Conservation (phyloP, 2,329 filamentous ascomycete species). For the Curvularia hawaiiensis region DNA sequence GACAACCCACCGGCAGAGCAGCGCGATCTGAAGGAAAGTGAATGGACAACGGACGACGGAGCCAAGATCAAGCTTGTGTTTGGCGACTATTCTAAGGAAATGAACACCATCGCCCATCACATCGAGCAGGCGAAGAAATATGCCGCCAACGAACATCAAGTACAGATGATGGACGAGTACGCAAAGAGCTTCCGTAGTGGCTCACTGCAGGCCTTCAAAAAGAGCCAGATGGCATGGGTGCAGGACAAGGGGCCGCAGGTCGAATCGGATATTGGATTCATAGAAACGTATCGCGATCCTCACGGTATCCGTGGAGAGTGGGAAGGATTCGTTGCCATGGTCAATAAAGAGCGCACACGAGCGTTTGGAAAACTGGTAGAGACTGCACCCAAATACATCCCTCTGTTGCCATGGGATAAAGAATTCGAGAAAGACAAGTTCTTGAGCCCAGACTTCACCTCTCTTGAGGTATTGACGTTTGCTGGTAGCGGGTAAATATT, state of each 20-base stretch:
- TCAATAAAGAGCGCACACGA: conserved; percentile 88
- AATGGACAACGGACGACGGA: conserved; percentile 54
- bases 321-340: conserved; percentile 62
- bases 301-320: conserved; percentile 60
- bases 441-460: conserved; percentile 93
- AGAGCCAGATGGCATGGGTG: conserved; percentile 60
- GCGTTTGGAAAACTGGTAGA: conserved; percentile 86
- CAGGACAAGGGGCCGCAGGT: conserved; percentile 58
- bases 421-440: conserved; percentile 98
- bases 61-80: conserved; percentile 54
- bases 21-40: conserved; percentile 51
- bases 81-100: conserved; percentile 54
- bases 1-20: conserved; percentile 47
- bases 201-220: conserved; percentile 56
- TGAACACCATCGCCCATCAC: conserved; percentile 53
- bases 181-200: conserved; percentile 57
- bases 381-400: conserved; percentile 81
- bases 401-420: conserved; percentile 82
- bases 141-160: conserved; percentile 53
- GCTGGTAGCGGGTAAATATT: conserved; percentile 58
- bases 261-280: conserved; percentile 60
- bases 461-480: conserved; percentile 88
- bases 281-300: conserved; percentile 62
- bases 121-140: conserved; percentile 55
- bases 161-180: conserved; percentile 54